Evolutionary conservation across 1,139 yeast species (phyloP), one percentile per base, ranked within the genome.

Genomic region (Kluyveromyces marxianus): DNA sequence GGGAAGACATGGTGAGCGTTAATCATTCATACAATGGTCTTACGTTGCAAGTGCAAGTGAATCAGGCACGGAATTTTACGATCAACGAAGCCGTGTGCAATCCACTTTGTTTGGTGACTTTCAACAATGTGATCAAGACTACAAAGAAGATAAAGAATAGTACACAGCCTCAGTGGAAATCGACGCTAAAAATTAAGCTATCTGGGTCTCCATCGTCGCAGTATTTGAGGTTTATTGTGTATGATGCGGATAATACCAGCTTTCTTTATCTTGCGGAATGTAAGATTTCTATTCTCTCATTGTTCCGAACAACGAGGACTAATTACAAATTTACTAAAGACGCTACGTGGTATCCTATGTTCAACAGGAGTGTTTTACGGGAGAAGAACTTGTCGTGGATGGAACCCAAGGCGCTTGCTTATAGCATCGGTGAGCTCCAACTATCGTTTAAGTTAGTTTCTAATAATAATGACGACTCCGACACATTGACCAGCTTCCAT

Each of bases 181-280:
- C 60, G 42, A 48, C 48, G 1, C 41, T 62, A 28, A 60, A 57
- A 44, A 38, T 62, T 41, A 56, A 53, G 36, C 46, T 62, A 29
- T 64, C 66, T 2, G 45, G 39, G 30, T 44, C 50, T 37, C 62
- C 65, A 4, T 49, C 45, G 6, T 57, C 62, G 3, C 59, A 60
- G 42, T 48, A 58, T 50, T 36, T 62, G 24, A 46, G 64, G 38
- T 42, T 60, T 24, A 52, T 61, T 4, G 50, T 62, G 8, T 62
- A 59, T 45, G 66, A 62, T 25, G 27, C 41, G 25, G 40, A 41
- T 21, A 30, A 43, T 7, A 42, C 41, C 7, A 36, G 37, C 30
- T 62, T 58, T 44, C 44, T 62, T 25, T 62, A 62, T 33, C 47
- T 62, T 4, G 66, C 66, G 14, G 66, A 62, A 46, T 56, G 54